Evolutionary conservation across 495 filamentous ascomycete species (phyloP).

Genomic region (Wilcoxina mikolae): DNA sequence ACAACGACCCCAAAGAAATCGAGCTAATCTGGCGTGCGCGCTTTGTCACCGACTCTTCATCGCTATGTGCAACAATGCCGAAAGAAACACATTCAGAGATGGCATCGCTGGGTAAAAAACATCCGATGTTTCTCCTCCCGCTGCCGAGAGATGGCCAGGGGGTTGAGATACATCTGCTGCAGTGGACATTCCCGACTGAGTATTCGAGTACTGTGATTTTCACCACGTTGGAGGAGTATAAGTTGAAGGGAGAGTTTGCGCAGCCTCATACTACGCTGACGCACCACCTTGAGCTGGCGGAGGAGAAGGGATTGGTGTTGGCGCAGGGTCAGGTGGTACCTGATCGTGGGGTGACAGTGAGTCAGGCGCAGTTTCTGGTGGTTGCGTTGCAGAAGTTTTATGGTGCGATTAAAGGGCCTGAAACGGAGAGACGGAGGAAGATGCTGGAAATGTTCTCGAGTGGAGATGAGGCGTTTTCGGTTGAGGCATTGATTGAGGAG

Average conservation of each 20-base stretch:
- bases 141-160: conserved; percentile 57
- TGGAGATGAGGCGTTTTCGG: conserved; percentile 62
- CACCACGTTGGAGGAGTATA: conserved; percentile 81
- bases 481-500: conserved; percentile 57
- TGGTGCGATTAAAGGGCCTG: conserved; percentile 41
- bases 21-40: conserved; percentile 83
- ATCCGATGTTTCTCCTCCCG: conserved; percentile 84
- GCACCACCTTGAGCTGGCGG: conserved; percentile 66
- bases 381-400: conserved; percentile 95
- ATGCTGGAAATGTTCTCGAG: conserved; percentile 66
- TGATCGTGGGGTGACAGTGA: conserved; percentile 57
- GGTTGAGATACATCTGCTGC: conserved; percentile 69
- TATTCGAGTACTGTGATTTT: conserved; percentile 73
- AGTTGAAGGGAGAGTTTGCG: conserved; percentile 74
- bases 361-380: conserved; percentile 77
- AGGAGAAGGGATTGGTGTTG: conserved; percentile 60
- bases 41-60: conserved; percentile 51
- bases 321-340: conserved; percentile 68
- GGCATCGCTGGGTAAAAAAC: conserved; percentile 46
- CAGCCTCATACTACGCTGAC: conserved; percentile 86
- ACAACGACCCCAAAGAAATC: conserved; percentile 62
- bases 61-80: conserved; percentile 71
- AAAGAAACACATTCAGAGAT: conserved; percentile 54
- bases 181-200: conserved; percentile 53
- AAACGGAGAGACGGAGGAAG: conserved; percentile 35